Evolutionary conservation across 805 yeast species (phyloP).

Genomic region (Teunomyces gatunensis): DNA sequence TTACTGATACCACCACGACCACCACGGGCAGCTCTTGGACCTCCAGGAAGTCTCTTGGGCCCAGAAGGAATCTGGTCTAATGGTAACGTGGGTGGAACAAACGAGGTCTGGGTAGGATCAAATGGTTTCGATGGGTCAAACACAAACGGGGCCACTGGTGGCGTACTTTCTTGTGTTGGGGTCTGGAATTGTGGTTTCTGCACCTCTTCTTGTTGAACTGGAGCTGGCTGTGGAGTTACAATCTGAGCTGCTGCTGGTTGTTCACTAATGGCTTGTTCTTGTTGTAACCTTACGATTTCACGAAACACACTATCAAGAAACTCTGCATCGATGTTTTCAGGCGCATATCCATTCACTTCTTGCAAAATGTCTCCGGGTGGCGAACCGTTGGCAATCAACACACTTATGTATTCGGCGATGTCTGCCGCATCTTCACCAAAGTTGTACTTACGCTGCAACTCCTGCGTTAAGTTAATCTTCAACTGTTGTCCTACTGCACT

Average conservation of each 20-base stretch:
- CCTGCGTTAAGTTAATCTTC: conserved; percentile 32
- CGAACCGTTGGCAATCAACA: conserved; percentile 67
- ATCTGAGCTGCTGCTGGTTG: conserved; percentile 11
- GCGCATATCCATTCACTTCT: conserved; percentile 62
- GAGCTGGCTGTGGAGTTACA: conserved; percentile 6
- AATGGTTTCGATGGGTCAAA: conserved; percentile 1
- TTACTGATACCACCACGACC: conserved; percentile 25
- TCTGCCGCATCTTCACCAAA: conserved; percentile 46
- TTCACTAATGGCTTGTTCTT: conserved; percentile 9
- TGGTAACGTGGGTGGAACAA: conserved; percentile 2
- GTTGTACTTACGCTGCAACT: conserved; percentile 32
- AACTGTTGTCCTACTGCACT: conserved; percentile 38
- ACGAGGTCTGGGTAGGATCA: conserved; percentile 1
- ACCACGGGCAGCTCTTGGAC: conserved; percentile 4
- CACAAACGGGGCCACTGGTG: conserved; percentile 1
- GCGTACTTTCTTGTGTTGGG: conserved; percentile 1
- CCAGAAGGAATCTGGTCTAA: conserved; percentile 9
- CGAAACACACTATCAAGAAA: conserved; percentile 57
- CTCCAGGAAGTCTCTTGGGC: conserved; percentile 8
- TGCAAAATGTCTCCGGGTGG: conserved; percentile 55
- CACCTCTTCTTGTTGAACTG: conserved; percentile 5
- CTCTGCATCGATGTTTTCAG: conserved; percentile 54
- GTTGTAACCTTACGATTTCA: conserved; percentile 47
- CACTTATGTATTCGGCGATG: conserved; percentile 72
- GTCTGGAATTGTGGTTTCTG: conserved; percentile 7